Evolutionary conservation across 352 stramenopile species (phyloP), one percentile per base, ranked within the genome.

Genomic region (Globisporangium barbulae): DNA sequence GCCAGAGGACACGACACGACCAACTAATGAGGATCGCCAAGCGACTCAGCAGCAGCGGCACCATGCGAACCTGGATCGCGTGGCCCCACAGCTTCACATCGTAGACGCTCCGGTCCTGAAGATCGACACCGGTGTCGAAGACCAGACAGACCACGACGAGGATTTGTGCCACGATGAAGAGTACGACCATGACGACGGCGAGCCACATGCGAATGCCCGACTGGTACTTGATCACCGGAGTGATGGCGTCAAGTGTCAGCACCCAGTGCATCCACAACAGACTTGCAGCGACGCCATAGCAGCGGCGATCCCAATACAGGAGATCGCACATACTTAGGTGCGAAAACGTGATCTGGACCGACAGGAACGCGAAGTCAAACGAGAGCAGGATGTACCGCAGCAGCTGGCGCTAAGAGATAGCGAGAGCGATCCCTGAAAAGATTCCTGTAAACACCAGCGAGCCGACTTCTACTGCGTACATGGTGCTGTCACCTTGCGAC

Each of bases 191-290:
- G 25, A 62, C 22, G 30, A 42, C 13, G 13, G 56, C 54, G 19
- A 48, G 28, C 21, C 57, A 54, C 15, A 35, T 49, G 31, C 17
- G 47, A 15, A 64, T 60, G 10, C 52, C 35, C 30, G 48, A 41
- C 9, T 50, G 58, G n/a, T 21, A 39, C 39, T 50, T 35, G n/a
- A 58, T 64, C 45, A 59, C 49, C 2, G 61, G 54, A 15, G 49
- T 68, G 30, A 68, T 17, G 1, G 54, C 56, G 56, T 72, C 66
- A 15, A 72, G 4, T 5, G 56, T 49, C 33, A 69, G 21, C 22
- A 72, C 22, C 61, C 66, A 72, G 39, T 69, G 61, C 17, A 61
- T 59, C 61, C 66, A 72, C 2, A 72, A 35, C n/a, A 42, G 48
- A 37, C 55, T 66, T 22, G 61, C 56, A 5, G 17, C 28, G n/a